Evolutionary conservation across 192 early-diverging fungal species (phyloP).

Genomic region (Podila clonocystis): DNA sequence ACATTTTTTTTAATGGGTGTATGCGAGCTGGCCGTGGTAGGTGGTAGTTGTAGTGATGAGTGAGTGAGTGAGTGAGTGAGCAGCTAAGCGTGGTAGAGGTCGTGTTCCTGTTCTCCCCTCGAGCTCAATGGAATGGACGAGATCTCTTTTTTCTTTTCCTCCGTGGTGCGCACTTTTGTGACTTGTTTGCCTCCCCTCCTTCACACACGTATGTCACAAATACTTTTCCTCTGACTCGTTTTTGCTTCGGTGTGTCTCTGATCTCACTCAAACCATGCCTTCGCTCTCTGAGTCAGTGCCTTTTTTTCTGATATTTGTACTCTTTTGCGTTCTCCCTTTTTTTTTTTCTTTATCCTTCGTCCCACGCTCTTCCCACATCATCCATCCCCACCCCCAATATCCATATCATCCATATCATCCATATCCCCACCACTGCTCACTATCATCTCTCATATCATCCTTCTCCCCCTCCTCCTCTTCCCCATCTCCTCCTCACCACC

Average conservation of each 20-base stretch:
- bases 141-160: too few relatives aligned
- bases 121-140: too few relatives aligned
- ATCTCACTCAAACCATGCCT: neutral
- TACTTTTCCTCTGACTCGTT: too few relatives aligned
- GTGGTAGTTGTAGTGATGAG: neutral
- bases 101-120: too few relatives aligned
- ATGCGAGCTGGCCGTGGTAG: neutral
- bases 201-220: too few relatives aligned
- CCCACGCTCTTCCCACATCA: neutral
- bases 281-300: conserved; percentile 1
- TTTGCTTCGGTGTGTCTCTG: too few relatives aligned
- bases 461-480: neutral
- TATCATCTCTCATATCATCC: neutral
- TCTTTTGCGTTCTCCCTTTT: neutral
- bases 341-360: conserved; percentile 1
- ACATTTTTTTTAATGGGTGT: neutral
- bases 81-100: too few relatives aligned
- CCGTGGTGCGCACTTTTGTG: too few relatives aligned
- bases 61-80: too few relatives aligned
- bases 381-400: neutral
- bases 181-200: too few relatives aligned
- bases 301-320: conserved; percentile 1
- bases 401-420: neutral
- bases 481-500: neutral
- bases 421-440: neutral